Percentiles rank a stretch among this genome's conserved stretches.
phyloP scores from a whole-genome alignment of 495 filamentous ascomycete species.

The Neurospora discreta region DNA sequence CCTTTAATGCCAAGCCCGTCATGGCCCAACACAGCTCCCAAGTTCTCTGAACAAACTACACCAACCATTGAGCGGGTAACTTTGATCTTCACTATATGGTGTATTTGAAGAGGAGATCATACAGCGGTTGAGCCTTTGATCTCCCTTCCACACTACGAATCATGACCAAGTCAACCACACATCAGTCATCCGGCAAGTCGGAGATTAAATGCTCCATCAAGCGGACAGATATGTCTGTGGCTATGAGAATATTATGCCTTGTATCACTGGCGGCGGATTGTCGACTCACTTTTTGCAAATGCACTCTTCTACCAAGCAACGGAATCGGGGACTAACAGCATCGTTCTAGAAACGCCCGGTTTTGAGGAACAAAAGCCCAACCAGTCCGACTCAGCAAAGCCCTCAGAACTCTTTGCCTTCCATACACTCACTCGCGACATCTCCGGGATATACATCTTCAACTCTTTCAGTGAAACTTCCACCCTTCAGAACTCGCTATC shows the following conservation, averaged over 20 bases:
- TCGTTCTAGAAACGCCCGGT: constrained; percentile 19
- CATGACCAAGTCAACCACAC: background rate
- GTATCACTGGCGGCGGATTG: background rate
- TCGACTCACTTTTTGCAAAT: background rate
- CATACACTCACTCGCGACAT: background rate
- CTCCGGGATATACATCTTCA: constrained; percentile 4
- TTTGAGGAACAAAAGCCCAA: constrained; percentile 22
- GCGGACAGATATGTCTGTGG: background rate
- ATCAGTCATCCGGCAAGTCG: background rate
- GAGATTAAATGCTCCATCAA: background rate
- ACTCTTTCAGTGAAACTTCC: constrained; percentile 19
- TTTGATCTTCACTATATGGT: background rate
- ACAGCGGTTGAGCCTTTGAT: background rate
- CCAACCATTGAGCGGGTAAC: background rate
- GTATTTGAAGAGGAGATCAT: background rate
- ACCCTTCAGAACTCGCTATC: constrained; percentile 21
- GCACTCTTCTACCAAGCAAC: background rate
- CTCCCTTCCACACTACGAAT: background rate
- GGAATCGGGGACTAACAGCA: background rate
- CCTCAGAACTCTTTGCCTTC: background rate
- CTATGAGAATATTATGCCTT: background rate
- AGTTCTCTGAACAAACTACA: background rate
- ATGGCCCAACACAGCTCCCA: background rate
- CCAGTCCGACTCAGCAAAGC: constrained; percentile 11
- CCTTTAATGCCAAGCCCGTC: background rate